Percentiles rank a stretch among this genome's conserved stretches.
These are phyloP conservation scores for Talaromyces piceae DNA, from an alignment of 2,329 filamentous ascomycete genomes.

Conservation along the genomic window DNA sequence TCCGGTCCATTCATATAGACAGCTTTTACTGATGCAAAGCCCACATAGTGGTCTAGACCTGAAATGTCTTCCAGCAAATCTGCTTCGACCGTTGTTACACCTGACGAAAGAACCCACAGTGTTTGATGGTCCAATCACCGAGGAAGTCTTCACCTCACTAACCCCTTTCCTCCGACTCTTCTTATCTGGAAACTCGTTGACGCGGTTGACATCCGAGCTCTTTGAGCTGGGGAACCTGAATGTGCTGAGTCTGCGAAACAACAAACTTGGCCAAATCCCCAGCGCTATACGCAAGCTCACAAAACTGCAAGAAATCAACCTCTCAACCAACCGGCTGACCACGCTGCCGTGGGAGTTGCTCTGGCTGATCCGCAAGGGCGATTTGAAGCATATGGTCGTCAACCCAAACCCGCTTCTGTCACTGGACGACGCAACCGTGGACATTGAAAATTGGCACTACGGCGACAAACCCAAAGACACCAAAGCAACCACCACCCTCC, in stretches of 20 bases:
- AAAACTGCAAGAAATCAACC: conserved; percentile 38
- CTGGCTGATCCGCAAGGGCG: conserved; percentile 30
- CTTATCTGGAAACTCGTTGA: conserved; percentile 36
- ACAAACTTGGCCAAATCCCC: conserved; percentile 37
- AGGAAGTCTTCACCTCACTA: conserved; percentile 32
- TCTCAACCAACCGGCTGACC: conserved; percentile 37
- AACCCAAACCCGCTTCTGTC: conserved; percentile 34
- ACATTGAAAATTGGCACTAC: conserved; percentile 27
- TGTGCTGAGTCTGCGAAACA: conserved; percentile 40
- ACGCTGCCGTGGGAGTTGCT: conserved; percentile 41
- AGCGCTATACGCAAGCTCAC: conserved; percentile 34
- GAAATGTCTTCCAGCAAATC: conserved; percentile 22
- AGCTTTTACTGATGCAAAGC: background rate
- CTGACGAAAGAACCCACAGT: conserved; percentile 34
- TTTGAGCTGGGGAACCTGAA: conserved; percentile 35
- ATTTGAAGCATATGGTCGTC: conserved; percentile 31
- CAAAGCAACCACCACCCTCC: conserved; percentile 6
- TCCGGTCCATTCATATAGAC: background rate
- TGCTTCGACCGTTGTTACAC: conserved; percentile 31
- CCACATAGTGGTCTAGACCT: conserved; percentile 28
- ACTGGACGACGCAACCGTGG: conserved; percentile 19
- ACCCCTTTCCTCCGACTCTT: conserved; percentile 38
- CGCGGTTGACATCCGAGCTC: conserved; percentile 30
- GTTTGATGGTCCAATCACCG: conserved; percentile 25
- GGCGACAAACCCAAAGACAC: conserved; percentile 2